A percentile compares a stretch with the other conserved stretches of the same genome.
Evolutionary conservation across 2,329 filamentous ascomycete species (phyloP).

Genomic region (Cladosporium sp.): DNA sequence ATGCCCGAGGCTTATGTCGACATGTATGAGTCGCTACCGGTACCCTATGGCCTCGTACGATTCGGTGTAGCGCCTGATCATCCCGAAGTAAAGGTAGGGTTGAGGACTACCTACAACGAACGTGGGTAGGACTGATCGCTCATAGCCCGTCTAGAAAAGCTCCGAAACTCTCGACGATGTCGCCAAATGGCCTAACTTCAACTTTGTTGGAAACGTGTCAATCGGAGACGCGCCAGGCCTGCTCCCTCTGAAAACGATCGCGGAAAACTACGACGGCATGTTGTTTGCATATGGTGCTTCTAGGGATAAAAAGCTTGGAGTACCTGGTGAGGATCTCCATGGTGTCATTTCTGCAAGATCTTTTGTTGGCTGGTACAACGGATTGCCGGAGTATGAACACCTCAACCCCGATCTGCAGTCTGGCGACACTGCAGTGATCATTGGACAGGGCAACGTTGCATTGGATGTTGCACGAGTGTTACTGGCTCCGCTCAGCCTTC

Average conservation of each 20-base stretch:
- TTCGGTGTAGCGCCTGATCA: slow-evolving; percentile 98
- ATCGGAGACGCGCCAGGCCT: slow-evolving; percentile 53
- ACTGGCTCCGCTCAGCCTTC: slow-evolving; percentile 64
- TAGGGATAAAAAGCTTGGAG: slow-evolving; percentile 68
- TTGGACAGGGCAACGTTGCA: slow-evolving; percentile 95
- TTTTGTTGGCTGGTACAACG: slow-evolving; percentile 99
- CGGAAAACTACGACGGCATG: slow-evolving; percentile 83
- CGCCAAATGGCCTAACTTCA: slow-evolving; percentile 73
- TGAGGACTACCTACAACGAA: not conserved
- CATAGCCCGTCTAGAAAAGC: slow-evolving; percentile 62
- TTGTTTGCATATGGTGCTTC: slow-evolving; percentile 90
- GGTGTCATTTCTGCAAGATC: slow-evolving; percentile 83
- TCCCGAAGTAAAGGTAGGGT: slow-evolving; percentile 84
- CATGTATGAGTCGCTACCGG: slow-evolving; percentile 93
- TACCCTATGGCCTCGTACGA: slow-evolving; percentile 85
- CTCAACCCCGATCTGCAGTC: slow-evolving; percentile 66
- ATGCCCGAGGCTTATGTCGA: slow-evolving; percentile 69
- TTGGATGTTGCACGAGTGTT: slow-evolving; percentile 88
- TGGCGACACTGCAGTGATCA: slow-evolving; percentile 76
- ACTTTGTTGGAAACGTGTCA: slow-evolving; percentile 83
- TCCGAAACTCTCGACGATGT: slow-evolving; percentile 90
- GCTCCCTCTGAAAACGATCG: slow-evolving; percentile 62
- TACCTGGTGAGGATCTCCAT: slow-evolving; percentile 71
- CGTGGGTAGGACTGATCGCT: slow-evolving; percentile 18
- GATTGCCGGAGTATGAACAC: slow-evolving; percentile 71